Evolutionary conservation across 192 early-diverging fungal genomes (phyloP).

Genomic region (Backusella psychrophila): DNA sequence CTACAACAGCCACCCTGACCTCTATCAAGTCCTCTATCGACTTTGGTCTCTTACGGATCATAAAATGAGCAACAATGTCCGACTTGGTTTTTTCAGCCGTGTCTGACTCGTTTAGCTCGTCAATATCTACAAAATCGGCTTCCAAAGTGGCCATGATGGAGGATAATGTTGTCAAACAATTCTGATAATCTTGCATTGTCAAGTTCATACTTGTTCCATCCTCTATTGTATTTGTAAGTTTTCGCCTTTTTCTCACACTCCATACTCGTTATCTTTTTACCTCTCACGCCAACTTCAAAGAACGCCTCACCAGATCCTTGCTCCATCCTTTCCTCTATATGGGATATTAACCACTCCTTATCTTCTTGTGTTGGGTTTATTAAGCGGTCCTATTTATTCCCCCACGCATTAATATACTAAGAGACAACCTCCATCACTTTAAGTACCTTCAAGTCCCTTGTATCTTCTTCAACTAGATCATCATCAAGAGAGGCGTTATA

Average conservation of each 20-base stretch:
- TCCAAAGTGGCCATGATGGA: slow-evolving; percentile 39
- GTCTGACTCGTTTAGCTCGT: slow-evolving; percentile 29
- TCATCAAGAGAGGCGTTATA: background rate
- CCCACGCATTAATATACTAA: background rate
- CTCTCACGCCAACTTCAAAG: slow-evolving; percentile 73
- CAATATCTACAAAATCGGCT: slow-evolving; percentile 49
- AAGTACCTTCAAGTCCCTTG: background rate
- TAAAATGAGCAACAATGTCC: slow-evolving; percentile 47
- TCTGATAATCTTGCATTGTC: slow-evolving; percentile 42
- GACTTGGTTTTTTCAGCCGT: background rate
- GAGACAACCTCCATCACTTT: background rate
- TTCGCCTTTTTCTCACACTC: background rate
- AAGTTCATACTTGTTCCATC: slow-evolving; percentile 74
- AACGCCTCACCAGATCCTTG: slow-evolving; percentile 72
- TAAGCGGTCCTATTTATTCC: slow-evolving; percentile 41
- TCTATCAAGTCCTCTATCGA: slow-evolving; percentile 80
- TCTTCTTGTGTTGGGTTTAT: slow-evolving; percentile 44
- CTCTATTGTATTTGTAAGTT: slow-evolving; percentile 39
- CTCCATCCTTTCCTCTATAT: slow-evolving; percentile 47
- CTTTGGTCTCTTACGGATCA: slow-evolving; percentile 68
- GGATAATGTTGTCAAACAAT: slow-evolving; percentile 42
- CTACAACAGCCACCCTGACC: slow-evolving; percentile 84
- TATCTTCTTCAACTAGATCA: background rate
- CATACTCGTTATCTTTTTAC: slow-evolving; percentile 30
- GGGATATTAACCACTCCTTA: slow-evolving; percentile 37